Percentiles rank a stretch among this genome's conserved stretches.
These are phyloP conservation scores for Blastocystis hominis DNA, from an alignment of 352 stramenopile genomes.

Conservation along the genomic window DNA sequence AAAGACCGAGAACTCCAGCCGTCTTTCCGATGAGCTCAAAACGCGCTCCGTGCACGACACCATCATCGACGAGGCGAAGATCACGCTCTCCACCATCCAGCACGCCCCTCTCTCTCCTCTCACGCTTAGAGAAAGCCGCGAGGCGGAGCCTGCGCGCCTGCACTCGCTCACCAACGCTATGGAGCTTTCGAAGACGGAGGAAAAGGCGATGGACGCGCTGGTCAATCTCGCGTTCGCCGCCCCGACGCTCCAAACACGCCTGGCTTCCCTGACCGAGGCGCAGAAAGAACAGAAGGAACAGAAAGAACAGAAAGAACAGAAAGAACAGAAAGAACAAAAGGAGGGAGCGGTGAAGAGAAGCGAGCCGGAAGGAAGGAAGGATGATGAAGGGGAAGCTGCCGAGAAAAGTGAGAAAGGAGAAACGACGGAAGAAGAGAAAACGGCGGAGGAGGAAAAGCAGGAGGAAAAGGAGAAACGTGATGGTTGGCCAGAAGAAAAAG, in stretches of 20 bases:
- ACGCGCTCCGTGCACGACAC: background rate
- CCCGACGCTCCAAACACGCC: background rate
- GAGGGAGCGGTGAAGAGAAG: background rate
- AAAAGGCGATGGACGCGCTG: conserved; percentile 15
- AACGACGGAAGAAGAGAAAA: background rate
- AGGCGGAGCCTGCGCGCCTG: background rate
- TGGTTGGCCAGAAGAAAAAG: too few species aligned
- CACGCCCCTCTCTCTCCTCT: background rate
- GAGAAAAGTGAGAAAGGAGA: background rate
- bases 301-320: background rate
- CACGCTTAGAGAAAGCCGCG: background rate
- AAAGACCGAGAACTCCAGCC: background rate
- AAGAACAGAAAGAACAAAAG: background rate
- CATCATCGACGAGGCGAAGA: conserved; percentile 39
- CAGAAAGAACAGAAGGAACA: background rate
- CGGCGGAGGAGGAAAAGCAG: background rate
- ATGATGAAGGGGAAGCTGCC: background rate
- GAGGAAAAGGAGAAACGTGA: background rate
- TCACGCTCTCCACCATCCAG: background rate
- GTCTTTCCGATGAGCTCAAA: background rate
- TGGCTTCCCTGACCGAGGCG: background rate
- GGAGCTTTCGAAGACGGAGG: conserved; percentile 12
- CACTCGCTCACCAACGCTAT: background rate
- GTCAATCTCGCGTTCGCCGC: background rate
- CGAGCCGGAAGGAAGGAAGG: background rate